Conservation (phyloP, 257 asterid species). For the Plectranthus barbatus region DNA sequence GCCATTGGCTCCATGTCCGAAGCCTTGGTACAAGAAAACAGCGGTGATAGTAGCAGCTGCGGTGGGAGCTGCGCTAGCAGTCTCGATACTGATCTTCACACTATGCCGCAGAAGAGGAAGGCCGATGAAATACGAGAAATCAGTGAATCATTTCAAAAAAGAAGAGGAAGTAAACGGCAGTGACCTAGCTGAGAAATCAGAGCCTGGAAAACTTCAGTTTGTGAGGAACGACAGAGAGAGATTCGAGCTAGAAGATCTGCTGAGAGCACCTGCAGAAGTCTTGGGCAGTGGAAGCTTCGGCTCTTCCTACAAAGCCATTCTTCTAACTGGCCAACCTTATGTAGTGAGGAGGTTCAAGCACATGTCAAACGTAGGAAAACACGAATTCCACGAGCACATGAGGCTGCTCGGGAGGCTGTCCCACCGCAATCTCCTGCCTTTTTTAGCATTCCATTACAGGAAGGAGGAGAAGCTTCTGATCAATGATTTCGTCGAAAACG, state of each 20-base stretch:
- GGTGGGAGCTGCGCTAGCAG: constrained; percentile 11
- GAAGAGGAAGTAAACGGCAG: not conserved
- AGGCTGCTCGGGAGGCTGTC: constrained; percentile 38
- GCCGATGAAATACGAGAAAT: constrained; percentile 26
- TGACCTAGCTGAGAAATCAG: too few species aligned
- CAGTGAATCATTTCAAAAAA: constrained; percentile 8
- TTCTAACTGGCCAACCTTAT: constrained; percentile 24
- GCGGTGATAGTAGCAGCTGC: constrained; percentile 21
- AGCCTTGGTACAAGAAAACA: constrained; percentile 17
- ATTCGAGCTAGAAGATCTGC: constrained; percentile 53
- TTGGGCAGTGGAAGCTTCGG: constrained; percentile 71
- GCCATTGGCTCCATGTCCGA: constrained; percentile 45
- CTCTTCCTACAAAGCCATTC: constrained; percentile 55
- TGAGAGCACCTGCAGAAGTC: constrained; percentile 59
- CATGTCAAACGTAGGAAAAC: constrained; percentile 43
- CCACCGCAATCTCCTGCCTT: constrained; percentile 57
- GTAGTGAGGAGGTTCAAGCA: constrained; percentile 55
- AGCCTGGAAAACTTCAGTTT: constrained; percentile 34
- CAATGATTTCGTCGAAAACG: constrained; percentile 38
- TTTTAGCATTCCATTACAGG: constrained; percentile 51
- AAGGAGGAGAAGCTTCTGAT: constrained; percentile 63
- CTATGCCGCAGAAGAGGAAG: constrained; percentile 8
- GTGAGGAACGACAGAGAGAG: constrained; percentile 33
- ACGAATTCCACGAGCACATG: constrained; percentile 48
- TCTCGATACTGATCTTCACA: constrained; percentile 18